phyloP scores from a whole-genome alignment of 495 filamentous ascomycete species.

The Usnea hakonensis region DNA sequence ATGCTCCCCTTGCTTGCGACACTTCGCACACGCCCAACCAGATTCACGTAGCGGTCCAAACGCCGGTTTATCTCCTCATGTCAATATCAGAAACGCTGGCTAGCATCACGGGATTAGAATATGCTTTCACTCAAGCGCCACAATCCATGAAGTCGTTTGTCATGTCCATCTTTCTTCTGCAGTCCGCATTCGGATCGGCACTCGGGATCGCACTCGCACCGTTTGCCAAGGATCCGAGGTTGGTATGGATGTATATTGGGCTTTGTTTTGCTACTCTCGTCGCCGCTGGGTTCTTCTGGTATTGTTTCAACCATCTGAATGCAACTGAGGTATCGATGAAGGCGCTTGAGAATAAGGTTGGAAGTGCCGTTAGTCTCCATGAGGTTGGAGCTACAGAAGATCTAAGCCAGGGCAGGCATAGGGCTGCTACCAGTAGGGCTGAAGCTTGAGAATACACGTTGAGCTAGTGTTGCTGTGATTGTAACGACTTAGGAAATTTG shows the following conservation, averaged over 20 bases:
- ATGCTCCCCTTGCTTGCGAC: constrained; percentile 42
- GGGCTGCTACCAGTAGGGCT: background rate
- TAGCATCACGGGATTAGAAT: constrained; percentile 57
- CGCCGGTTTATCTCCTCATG: constrained; percentile 56
- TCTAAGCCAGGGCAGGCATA: background rate
- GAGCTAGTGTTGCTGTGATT: too few relatives aligned
- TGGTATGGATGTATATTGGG: constrained; percentile 21
- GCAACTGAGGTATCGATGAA: constrained; percentile 42
- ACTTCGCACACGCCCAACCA: constrained; percentile 23
- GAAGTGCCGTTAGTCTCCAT: constrained; percentile 20
- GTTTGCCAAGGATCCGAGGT: constrained; percentile 34
- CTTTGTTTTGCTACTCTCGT: constrained; percentile 32
- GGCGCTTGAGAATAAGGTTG: constrained; percentile 31
- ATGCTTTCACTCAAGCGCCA: constrained; percentile 75
- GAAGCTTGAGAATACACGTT: background rate
- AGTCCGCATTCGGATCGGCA: constrained; percentile 33
- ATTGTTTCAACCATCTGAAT: constrained; percentile 39
- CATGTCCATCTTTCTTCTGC: constrained; percentile 33
- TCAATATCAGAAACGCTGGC: constrained; percentile 70
- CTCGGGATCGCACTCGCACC: constrained; percentile 40
- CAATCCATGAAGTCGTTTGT: constrained; percentile 55
- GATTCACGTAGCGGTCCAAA: constrained; percentile 59
- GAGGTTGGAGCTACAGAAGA: constrained; percentile 15
- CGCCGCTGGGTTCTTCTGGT: constrained; percentile 40
- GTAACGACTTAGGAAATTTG: too few relatives aligned